Conservation (phyloP, 441 rosid genomes). For the Brassica balearica region DNA sequence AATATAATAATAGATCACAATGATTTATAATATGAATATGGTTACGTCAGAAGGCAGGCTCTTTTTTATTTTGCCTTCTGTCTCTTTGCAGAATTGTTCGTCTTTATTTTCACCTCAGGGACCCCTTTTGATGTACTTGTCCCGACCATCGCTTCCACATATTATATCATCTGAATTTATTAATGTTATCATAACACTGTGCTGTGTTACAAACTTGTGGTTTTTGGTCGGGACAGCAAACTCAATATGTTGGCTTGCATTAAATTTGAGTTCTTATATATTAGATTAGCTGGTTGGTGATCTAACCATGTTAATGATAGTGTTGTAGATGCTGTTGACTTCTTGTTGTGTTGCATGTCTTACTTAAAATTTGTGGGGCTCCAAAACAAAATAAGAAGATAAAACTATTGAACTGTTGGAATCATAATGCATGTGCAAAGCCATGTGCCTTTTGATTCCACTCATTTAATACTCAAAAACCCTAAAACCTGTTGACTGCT, state of each 20-base stretch:
- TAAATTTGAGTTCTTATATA: conserved; percentile 9
- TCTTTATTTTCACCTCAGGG: conserved; percentile 40
- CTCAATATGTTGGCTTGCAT: conserved; percentile 29
- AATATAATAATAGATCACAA: not conserved
- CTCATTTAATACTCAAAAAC: conserved; percentile 31
- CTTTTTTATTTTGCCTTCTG: conserved; percentile 17
- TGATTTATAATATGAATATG: conserved; percentile 2
- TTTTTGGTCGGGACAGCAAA: conserved; percentile 39
- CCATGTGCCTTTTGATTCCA: conserved; percentile 44
- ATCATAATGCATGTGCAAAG: conserved; percentile 47
- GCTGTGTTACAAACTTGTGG: conserved; percentile 31
- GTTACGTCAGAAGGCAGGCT: conserved; percentile 41
- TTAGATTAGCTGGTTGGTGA: conserved; percentile 44
- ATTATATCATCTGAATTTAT: conserved; percentile 36
- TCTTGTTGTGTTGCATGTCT: conserved; percentile 43
- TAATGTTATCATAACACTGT: conserved; percentile 18
- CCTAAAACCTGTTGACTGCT: conserved; percentile 43
- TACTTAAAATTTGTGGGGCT: conserved; percentile 40
- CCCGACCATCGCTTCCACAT: conserved; percentile 44
- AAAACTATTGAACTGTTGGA: conserved; percentile 14
- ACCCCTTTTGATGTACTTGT: conserved; percentile 37
- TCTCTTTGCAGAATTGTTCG: conserved; percentile 39
- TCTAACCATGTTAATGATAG: conserved; percentile 16
- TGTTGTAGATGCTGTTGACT: conserved; percentile 38
- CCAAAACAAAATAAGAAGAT: conserved; percentile 24